Evolutionary conservation across 2,329 filamentous ascomycete genomes (phyloP).

Genomic region (Aspergillus niger): DNA sequence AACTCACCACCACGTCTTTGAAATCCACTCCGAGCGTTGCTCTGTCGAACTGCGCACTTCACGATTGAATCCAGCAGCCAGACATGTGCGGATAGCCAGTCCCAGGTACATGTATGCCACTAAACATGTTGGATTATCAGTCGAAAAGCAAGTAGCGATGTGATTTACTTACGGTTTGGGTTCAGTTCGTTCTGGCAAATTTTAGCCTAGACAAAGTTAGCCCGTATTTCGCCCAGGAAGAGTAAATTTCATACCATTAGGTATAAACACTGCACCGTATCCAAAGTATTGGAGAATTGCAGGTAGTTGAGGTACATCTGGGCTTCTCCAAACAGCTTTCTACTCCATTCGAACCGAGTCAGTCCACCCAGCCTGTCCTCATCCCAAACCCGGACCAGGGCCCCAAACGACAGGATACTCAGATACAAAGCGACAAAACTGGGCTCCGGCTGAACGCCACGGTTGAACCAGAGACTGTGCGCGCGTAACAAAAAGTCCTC

Average conservation of each 20-base stretch:
- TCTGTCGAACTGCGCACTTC: slow-evolving; percentile 39
- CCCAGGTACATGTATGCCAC: slow-evolving; percentile 54
- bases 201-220: slow-evolving; percentile 40
- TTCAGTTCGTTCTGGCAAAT: slow-evolving; percentile 55
- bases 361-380: slow-evolving; percentile 48
- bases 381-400: slow-evolving; percentile 49
- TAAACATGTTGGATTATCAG: slow-evolving; percentile 13
- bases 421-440: slow-evolving; percentile 54
- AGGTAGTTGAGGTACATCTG: slow-evolving; percentile 42
- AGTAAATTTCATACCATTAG: slow-evolving; percentile 40
- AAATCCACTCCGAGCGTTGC: slow-evolving; percentile 42
- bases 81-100: slow-evolving; percentile 49
- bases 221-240: background rate
- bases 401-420: slow-evolving; percentile 51
- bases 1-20: slow-evolving; percentile 51
- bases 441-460: slow-evolving; percentile 30
- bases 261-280: slow-evolving; percentile 53
- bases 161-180: slow-evolving; percentile 43
- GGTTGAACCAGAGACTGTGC: slow-evolving; percentile 47
- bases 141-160: slow-evolving; percentile 16
- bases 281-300: slow-evolving; percentile 49
- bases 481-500: slow-evolving; percentile 47
- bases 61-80: slow-evolving; percentile 53
- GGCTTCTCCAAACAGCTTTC: slow-evolving; percentile 50
- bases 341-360: slow-evolving; percentile 50